Conservation (phyloP, 352 stramenopile species). For the Pythium utonaiense region DNA sequence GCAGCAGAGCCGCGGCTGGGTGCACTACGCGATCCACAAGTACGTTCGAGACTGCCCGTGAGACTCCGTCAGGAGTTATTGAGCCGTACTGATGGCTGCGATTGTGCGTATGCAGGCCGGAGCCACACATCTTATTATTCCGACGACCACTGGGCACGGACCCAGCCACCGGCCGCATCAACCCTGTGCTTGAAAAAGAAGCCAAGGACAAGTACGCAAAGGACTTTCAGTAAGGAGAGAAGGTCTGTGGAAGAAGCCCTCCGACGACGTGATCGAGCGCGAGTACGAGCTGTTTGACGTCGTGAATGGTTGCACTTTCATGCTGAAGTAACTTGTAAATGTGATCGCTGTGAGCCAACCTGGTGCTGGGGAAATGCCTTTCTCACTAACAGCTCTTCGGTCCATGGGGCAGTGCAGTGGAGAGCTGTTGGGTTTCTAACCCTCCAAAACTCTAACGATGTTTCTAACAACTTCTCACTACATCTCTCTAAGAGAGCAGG, state of each 20-base stretch:
- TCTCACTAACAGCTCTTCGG: too few relatives aligned
- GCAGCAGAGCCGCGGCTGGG: slow-evolving; percentile 97
- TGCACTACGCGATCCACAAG: slow-evolving; percentile 99
- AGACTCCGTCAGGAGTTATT: too few relatives aligned
- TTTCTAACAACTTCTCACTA: background rate
- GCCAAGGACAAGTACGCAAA: slow-evolving; percentile 96
- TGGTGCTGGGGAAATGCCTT: too few relatives aligned
- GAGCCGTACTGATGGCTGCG: background rate
- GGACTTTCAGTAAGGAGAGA: slow-evolving; percentile 53
- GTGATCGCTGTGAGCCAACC: background rate
- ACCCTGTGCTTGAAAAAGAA: slow-evolving; percentile 91
- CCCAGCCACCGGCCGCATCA: slow-evolving; percentile 92
- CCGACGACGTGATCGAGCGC: background rate
- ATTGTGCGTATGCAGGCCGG: slow-evolving; percentile 82
- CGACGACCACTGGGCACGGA: slow-evolving; percentile 96
- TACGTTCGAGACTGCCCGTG: slow-evolving; percentile 36
- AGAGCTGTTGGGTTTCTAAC: background rate
- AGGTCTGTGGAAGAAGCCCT: background rate
- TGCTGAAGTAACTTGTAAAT: background rate
- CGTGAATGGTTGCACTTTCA: background rate
- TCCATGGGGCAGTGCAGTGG: too few relatives aligned
- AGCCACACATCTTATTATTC: slow-evolving; percentile 99
- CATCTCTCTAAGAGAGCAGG: slow-evolving; percentile 3
- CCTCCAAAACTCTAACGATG: background rate
- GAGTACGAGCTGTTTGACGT: background rate